Conservation (phyloP, 78 protist species). For the Chrysochromulina parva region DNA sequence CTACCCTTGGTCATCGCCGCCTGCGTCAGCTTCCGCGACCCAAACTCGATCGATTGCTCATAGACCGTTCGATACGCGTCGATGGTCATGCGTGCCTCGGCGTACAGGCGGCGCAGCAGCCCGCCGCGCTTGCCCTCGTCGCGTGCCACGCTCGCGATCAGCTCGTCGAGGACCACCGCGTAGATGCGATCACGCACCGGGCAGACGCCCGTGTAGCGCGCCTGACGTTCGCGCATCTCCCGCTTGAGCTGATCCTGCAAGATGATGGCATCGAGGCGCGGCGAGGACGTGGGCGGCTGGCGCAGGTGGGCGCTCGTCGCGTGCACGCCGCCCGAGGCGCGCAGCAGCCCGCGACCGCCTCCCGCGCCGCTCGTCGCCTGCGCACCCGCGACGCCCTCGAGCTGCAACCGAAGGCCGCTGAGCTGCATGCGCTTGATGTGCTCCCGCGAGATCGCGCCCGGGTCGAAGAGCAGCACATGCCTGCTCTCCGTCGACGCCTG, state of each 20-base stretch:
- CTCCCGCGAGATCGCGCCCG: neutral
- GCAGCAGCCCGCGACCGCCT: no score
- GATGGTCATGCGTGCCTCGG: neutral
- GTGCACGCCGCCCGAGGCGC: no score
- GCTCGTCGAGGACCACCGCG: neutral
- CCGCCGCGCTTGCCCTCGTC: neutral
- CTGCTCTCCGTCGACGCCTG: neutral
- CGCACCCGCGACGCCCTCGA: neutral
- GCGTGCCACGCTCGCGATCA: neutral
- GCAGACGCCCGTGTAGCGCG: neutral
- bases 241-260: conserved; percentile 5
- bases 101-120: neutral
- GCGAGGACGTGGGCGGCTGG: neutral
- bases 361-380: no score
- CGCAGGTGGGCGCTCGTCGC: neutral
- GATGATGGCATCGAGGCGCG: conserved; percentile 9
- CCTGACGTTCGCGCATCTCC: neutral
- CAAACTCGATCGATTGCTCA: neutral
- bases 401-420: neutral
- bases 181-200: neutral
- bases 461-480: neutral
- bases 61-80: conserved; percentile 1
- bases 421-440: neutral
- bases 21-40: neutral
- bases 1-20: neutral